phyloP scores from a whole-genome alignment of 1,284 basidiomycete species.

The Ceratobasidium sp. region DNA sequence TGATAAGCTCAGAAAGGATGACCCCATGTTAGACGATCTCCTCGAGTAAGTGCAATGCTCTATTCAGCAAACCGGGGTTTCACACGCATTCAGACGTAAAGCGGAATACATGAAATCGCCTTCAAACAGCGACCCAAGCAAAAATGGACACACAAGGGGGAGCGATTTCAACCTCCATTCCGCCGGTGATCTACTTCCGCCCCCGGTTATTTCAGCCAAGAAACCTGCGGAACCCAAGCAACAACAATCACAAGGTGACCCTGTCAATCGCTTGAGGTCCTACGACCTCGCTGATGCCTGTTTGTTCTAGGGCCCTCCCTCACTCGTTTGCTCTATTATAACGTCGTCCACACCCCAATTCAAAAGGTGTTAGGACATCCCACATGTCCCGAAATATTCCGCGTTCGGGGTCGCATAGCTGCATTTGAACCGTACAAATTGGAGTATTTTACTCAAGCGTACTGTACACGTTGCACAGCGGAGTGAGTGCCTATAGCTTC shows the following conservation, averaged over 20 bases:
- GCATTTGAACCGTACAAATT: conserved; percentile 33
- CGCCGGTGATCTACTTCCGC: conserved; percentile 22
- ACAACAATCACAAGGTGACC: conserved; percentile 5
- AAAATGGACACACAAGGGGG: neutral
- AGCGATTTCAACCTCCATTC: conserved; percentile 13
- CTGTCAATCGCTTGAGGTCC: neutral
- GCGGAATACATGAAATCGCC: conserved; percentile 12
- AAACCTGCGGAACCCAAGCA: neutral
- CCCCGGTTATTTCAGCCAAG: neutral
- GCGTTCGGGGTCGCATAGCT: conserved; percentile 7
- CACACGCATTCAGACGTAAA: conserved; percentile 8
- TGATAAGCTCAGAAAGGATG: conserved; percentile 16
- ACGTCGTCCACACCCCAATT: conserved; percentile 26
- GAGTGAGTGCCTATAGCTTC: neutral
- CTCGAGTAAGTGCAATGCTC: conserved; percentile 9
- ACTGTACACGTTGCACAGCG: conserved; percentile 9
- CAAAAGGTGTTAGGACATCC: conserved; percentile 18
- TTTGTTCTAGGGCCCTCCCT: conserved; percentile 2
- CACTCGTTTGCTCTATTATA: conserved; percentile 12
- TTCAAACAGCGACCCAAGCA: neutral
- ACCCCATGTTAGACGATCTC: conserved; percentile 16
- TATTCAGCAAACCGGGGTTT: neutral
- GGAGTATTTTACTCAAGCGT: conserved; percentile 1
- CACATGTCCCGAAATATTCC: conserved; percentile 26
- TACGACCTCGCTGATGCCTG: neutral